Evolutionary conservation across 345 rosid genomes (phyloP), one percentile per base, ranked within the genome.

Genomic region (Eucalyptus viminalis): DNA sequence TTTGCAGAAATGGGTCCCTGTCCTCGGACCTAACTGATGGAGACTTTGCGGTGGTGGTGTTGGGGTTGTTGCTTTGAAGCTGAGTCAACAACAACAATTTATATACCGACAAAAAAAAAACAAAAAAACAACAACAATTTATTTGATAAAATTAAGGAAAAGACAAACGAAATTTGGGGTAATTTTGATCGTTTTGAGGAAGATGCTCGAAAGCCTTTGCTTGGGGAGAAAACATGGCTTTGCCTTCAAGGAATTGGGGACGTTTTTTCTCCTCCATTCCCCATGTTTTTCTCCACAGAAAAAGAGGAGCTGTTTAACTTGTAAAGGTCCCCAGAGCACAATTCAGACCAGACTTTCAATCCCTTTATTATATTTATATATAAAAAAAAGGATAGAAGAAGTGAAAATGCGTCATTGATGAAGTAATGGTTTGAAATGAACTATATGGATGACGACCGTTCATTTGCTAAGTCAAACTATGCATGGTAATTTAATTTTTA

Each of bases 281-380:
- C 69, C 69, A 8, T 17, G 45, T 76, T 69, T 17, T 69, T 21
- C 47, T 76, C 9, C 29, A 11, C 5, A 19, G 58, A 72, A 21
- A 21, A 37, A 37, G 4, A 40, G 8, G 45, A 19, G 76, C 25
- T 9, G 27, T 19, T 34, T 69, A 31, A 69, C 80, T 31, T 1
- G 43, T 5, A 0, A 17, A 34, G 3, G 7, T 34, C 1, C 4
- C 8, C 43, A 0, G 11, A 34, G 12, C 6, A 76, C 83, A 21
- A 0, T 76, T 19, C 83, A 21, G 9, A 21, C 83, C 2, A 2
- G 21, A 69, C 22, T 34, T 69, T 69, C 37, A 11, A 6, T 6
- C 27, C 8, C 2, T 11, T 69, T 34, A 37, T 34, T 72, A 37
- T 6, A 53, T 53, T 19, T 13, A 44, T 34, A 34, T 2, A 34